Conservation (phyloP, 2,329 filamentous ascomycete genomes). For the Penicillium italicum region DNA sequence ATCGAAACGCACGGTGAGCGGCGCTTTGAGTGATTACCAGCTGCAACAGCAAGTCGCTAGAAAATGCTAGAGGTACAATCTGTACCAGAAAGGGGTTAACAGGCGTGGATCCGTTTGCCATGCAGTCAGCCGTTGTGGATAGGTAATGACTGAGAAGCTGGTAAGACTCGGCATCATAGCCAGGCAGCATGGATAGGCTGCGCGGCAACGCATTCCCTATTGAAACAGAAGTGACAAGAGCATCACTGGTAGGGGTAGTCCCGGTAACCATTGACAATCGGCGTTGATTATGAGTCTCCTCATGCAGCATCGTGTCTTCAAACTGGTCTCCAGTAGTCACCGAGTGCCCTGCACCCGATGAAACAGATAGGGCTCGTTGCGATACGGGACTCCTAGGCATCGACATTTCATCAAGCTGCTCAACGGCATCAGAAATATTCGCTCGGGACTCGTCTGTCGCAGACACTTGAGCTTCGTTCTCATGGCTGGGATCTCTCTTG, state of each 20-base stretch:
- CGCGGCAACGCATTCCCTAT: constrained; percentile 23
- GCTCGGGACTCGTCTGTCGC: background rate
- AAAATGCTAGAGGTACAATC: constrained; percentile 47
- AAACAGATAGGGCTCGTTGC: constrained; percentile 15
- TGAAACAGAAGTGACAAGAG: constrained; percentile 2
- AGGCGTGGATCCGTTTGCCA: constrained; percentile 49
- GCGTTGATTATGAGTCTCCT: background rate
- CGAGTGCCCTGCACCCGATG: constrained; percentile 15
- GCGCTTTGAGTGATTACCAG: constrained; percentile 47
- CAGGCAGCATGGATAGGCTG: constrained; percentile 30
- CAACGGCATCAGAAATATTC: constrained; percentile 6
- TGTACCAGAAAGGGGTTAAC: constrained; percentile 48
- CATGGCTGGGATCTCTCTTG: constrained; percentile 7
- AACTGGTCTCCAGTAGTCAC: background rate
- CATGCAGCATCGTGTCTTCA: background rate
- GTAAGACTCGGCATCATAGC: constrained; percentile 29
- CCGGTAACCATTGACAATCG: background rate
- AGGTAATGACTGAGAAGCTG: constrained; percentile 48
- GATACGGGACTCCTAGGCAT: constrained; percentile 10
- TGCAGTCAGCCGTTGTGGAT: constrained; percentile 45
- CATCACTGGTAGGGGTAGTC: background rate
- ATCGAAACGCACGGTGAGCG: constrained; percentile 31
- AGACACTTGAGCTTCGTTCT: background rate
- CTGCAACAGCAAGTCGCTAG: constrained; percentile 46
- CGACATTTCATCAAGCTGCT: constrained; percentile 6